Evolutionary conservation across 257 asterid species (phyloP).

Genomic region (Penstemon newberryi): DNA sequence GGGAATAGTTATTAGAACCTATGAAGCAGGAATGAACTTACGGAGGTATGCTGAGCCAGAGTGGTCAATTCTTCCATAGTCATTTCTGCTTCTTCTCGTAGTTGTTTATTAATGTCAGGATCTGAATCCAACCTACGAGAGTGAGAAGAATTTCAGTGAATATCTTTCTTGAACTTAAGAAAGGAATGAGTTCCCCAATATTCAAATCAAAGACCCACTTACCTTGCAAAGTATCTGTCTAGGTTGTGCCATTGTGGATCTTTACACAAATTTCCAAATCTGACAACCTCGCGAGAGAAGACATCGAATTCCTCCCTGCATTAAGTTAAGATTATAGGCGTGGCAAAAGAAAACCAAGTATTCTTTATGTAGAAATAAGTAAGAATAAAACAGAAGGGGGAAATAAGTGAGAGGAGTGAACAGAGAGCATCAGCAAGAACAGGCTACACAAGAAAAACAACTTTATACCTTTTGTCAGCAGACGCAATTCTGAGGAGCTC

Average conservation of each 20-base stretch:
- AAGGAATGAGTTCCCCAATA: conserved; percentile 15
- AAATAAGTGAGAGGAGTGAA: conserved; percentile 12
- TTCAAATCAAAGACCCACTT: conserved; percentile 33
- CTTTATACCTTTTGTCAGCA: conserved; percentile 86
- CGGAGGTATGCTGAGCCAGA: conserved; percentile 94
- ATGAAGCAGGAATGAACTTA: conserved; percentile 42
- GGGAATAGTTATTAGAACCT: conserved; percentile 15
- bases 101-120: conserved; percentile 57
- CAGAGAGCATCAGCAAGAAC: conserved; percentile 3
- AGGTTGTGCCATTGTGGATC: conserved; percentile 99
- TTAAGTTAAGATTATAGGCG: conserved; percentile 13
- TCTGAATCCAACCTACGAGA: conserved; percentile 84
- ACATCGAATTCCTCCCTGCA: conserved; percentile 92
- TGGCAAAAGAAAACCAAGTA: conserved; percentile 16
- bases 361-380: not conserved
- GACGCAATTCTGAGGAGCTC: conserved; percentile 93
- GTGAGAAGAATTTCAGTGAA: conserved; percentile 28
- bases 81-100: conserved; percentile 74
- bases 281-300: conserved; percentile 82
- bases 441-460: conserved; percentile 10
- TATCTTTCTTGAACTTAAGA: conserved; percentile 20
- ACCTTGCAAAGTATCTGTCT: conserved; percentile 78
- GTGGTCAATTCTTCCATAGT: conserved; percentile 81
- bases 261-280: conserved; percentile 94
- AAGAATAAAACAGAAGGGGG: not conserved